Evolutionary conservation across 768 basidiomycete genomes (phyloP).

Genomic region (Pisolithus tinctorius): DNA sequence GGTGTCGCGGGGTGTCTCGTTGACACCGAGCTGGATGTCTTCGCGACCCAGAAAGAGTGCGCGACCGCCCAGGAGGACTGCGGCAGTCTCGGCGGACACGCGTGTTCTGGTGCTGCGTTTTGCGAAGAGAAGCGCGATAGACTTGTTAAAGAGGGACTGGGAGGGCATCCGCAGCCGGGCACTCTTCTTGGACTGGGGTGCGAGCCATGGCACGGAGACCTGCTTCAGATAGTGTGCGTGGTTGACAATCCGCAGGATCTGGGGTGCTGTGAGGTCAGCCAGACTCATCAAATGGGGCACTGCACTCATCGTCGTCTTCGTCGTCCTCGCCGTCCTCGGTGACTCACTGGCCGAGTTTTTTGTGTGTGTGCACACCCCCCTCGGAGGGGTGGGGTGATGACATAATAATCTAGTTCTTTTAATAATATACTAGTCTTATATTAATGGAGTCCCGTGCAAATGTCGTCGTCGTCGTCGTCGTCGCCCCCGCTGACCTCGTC

Average conservation of each 20-base stretch:
- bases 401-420: too few species aligned
- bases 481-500: constrained; percentile 32
- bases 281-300: constrained; percentile 79
- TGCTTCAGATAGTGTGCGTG: constrained; percentile 64
- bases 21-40: constrained; percentile 95
- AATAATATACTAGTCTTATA: too few species aligned
- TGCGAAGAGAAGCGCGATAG: constrained; percentile 84
- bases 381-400: background rate
- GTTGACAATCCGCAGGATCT: constrained; percentile 60
- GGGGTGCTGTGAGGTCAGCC: constrained; percentile 74
- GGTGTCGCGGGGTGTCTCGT: constrained; percentile 80
- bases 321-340: background rate
- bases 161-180: constrained; percentile 51
- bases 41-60: constrained; percentile 84
- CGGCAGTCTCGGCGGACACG: constrained; percentile 78
- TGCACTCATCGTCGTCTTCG: constrained; percentile 14
- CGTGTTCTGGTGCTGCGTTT: constrained; percentile 94
- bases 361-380: background rate
- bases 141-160: constrained; percentile 74
- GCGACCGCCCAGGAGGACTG: constrained; percentile 74
- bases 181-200: constrained; percentile 38
- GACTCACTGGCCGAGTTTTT: background rate
- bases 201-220: constrained; percentile 59
- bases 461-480: background rate
- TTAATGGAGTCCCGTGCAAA: too few species aligned